A percentile compares a stretch with the other conserved stretches of the same genome.
These are phyloP conservation scores for Sarocladiaceae sp. DNA, from an alignment of 2,329 filamentous ascomycete species.

Conservation along the genomic window DNA sequence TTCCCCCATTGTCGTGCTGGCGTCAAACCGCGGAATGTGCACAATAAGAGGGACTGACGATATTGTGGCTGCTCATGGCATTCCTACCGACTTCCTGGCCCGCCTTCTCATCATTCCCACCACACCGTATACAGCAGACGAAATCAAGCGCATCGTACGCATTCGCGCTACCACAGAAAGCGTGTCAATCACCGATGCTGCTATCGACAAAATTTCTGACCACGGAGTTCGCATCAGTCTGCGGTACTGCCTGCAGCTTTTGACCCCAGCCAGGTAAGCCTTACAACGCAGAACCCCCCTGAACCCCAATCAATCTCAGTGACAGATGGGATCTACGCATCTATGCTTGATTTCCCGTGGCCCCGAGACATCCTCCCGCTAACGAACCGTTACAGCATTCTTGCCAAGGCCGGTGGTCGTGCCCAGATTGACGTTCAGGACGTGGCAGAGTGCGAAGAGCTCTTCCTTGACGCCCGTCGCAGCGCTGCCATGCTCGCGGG, in stretches of 20 bases:
- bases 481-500: constrained; percentile 66
- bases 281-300: constrained; percentile 9
- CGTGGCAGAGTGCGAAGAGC: constrained; percentile 75
- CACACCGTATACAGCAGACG: constrained; percentile 78
- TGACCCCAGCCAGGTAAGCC: constrained; percentile 73
- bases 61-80: constrained; percentile 83
- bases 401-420: constrained; percentile 79
- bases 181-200: constrained; percentile 73
- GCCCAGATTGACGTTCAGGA: constrained; percentile 73
- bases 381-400: constrained; percentile 55
- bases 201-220: constrained; percentile 80
- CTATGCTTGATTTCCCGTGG: constrained; percentile 11
- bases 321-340: background rate
- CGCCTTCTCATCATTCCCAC: constrained; percentile 96
- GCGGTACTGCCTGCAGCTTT: constrained; percentile 86
- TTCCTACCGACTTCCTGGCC: constrained; percentile 88
- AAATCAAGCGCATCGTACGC: constrained; percentile 89
- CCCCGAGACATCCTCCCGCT: constrained; percentile 29
- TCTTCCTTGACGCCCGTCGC: constrained; percentile 78
- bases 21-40: constrained; percentile 92
- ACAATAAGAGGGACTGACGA: constrained; percentile 84
- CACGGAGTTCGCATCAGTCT: constrained; percentile 87
- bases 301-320: constrained; percentile 5
- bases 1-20: constrained; percentile 94
- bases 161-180: constrained; percentile 80